Conservation (phyloP, 2,329 filamentous ascomycete genomes). For the Nemania diffusa region DNA sequence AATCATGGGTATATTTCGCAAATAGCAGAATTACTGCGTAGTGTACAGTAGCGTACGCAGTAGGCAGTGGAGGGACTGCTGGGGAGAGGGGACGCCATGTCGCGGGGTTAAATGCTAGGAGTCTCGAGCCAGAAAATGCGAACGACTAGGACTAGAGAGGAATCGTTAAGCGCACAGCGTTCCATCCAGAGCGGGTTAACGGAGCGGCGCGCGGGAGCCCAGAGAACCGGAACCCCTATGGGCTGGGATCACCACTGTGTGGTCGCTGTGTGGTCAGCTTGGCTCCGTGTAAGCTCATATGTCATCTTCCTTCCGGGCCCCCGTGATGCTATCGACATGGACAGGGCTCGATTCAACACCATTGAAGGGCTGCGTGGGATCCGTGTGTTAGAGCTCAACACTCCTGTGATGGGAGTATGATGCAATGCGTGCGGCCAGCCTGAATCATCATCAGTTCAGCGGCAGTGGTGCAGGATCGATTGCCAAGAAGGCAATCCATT, state of each 20-base stretch:
- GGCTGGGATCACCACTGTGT: constrained; percentile 24
- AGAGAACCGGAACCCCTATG: constrained; percentile 39
- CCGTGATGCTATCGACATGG: constrained; percentile 15
- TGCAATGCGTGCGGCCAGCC: constrained; percentile 4
- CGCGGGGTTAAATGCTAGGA: constrained; percentile 25
- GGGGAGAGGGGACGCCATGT: constrained; percentile 23
- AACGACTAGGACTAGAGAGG: constrained; percentile 41
- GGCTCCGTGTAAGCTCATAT: constrained; percentile 16
- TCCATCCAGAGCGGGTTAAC: constrained; percentile 34
- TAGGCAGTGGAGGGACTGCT: constrained; percentile 10
- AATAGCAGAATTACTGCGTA: constrained; percentile 1
- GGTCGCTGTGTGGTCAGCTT: constrained; percentile 7
- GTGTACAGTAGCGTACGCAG: background rate
- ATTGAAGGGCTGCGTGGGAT: background rate
- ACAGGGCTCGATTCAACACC: background rate
- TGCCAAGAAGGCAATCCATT: constrained; percentile 14
- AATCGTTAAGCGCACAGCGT: constrained; percentile 44
- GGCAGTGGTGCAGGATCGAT: constrained; percentile 15
- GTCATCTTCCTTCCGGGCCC: constrained; percentile 6
- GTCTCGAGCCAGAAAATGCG: constrained; percentile 1
- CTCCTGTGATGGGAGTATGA: background rate
- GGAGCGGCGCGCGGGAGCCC: constrained; percentile 46
- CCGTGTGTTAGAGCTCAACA: background rate
- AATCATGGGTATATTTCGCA: background rate
- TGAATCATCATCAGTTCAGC: background rate